Percentiles rank a stretch among this genome's conserved stretches.
Conservation (phyloP, 2,329 filamentous ascomycete genomes). For the Fusarium liriodendri region DNA sequence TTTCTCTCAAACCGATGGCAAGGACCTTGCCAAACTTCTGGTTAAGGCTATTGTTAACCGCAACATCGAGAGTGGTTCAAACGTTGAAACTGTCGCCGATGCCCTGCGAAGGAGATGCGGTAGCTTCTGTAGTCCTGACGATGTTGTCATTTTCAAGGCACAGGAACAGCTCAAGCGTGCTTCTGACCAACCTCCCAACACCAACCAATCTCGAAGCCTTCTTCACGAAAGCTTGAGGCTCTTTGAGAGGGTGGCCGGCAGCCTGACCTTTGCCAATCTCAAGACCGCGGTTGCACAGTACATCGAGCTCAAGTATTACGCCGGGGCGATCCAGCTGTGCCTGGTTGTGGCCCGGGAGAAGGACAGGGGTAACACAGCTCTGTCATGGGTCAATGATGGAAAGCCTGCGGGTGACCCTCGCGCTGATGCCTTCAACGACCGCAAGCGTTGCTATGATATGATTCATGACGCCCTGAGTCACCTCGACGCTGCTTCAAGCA, state of each 20-base stretch:
- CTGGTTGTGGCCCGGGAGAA: constrained; percentile 84
- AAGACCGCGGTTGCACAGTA: constrained; percentile 83
- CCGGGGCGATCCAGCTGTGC: constrained; percentile 89
- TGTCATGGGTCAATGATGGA: constrained; percentile 89
- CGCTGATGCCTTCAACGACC: constrained; percentile 72
- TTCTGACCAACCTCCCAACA: constrained; percentile 79
- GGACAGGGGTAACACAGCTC: constrained; percentile 87
- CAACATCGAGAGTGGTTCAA: constrained; percentile 96
- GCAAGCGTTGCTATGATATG: constrained; percentile 86
- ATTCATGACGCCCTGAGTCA: constrained; percentile 83
- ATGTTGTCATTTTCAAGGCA: constrained; percentile 98
- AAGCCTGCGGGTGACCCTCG: constrained; percentile 78
- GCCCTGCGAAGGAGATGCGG: constrained; percentile 92
- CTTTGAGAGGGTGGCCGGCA: constrained; percentile 89
- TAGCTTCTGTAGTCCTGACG: constrained; percentile 96
- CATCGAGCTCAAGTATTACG: constrained; percentile 86
- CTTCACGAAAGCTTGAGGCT: constrained; percentile 90
- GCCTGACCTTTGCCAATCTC: constrained; percentile 83
- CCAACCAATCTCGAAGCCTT: constrained; percentile 80
- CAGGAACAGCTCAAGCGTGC: constrained; percentile 94
- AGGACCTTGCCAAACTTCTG: constrained; percentile 90
- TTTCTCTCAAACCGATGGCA: constrained; percentile 82
- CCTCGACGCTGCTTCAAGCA: constrained; percentile 77
- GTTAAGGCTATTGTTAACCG: constrained; percentile 98
- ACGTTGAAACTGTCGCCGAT: constrained; percentile 97